Evolutionary conservation across 352 stramenopile species (phyloP), one percentile per base, ranked within the genome.

Genomic region (Phytophthora palmivora): DNA sequence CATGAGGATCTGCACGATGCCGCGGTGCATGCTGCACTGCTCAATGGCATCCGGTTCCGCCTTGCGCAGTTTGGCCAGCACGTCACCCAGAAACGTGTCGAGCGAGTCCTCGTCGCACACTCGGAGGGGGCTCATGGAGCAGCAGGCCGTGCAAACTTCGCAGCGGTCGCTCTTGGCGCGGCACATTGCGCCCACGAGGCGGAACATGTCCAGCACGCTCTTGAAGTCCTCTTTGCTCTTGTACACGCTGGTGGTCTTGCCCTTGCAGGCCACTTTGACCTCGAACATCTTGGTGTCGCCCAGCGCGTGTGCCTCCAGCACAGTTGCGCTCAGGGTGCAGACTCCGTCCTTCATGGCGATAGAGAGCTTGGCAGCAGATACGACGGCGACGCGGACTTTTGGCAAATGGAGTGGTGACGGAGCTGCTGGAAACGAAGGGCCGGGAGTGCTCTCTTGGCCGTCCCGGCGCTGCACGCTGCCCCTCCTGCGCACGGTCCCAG

Each of bases 201-300:
- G 83, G 61, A 92, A 89, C 83, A 92, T 92, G 67, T 89, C 78
- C 36, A 90, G 72, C 50, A 92, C 79, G 65, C 78, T 89, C 65
- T 88, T 87, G 54, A 92, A 91, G 64, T 92, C 83, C 61, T 92
- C 79, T 59, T 89, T 91, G 57, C 78, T 91, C 79, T 94, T 94
- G 77, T 89, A 90, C 58, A 89, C 77, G 19, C 74, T 82, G 43
- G 79, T 88, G 48, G 78, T 86, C 67, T 88, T 88, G 67, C 85
- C 85, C 58, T 87, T 88, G 76, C 80, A 89, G 22, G 67, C 51
- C 49, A 92, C 77, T 60, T 91, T 92, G 45, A 94, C 82, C 61
- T 91, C 80, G 67, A 88, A 94, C 83, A 92, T 92, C 69, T 90
- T 84, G 55, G 72, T 86, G 46, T 81, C 82, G 46, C 83, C 76